Conservation (phyloP, 2,329 filamentous ascomycete genomes). For the Zarea fungicola region DNA sequence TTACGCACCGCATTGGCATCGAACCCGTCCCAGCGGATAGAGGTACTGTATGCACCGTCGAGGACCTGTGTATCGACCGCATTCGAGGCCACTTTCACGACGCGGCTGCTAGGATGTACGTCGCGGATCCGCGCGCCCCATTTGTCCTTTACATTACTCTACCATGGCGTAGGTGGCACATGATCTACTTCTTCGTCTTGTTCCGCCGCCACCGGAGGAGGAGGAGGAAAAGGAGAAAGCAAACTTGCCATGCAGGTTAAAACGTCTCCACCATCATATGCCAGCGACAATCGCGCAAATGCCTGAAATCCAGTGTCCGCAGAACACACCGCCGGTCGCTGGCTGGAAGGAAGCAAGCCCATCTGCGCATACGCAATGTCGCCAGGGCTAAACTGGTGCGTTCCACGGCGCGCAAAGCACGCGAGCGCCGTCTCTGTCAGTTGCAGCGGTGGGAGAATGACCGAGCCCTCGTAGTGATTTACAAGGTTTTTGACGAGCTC, state of each 20-base stretch:
- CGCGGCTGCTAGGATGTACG: constrained; percentile 35
- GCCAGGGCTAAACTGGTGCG: constrained; percentile 30
- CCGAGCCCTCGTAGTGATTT: constrained; percentile 39
- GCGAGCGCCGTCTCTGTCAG: constrained; percentile 26
- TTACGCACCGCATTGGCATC: constrained; percentile 1
- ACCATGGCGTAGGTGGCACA: constrained; percentile 29
- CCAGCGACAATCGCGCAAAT: constrained; percentile 40
- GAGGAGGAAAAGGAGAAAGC: too few relatives aligned
- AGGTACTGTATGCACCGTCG: constrained; percentile 25
- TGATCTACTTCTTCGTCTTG: neutral
- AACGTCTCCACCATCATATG: constrained; percentile 39
- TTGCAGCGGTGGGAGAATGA: constrained; percentile 35
- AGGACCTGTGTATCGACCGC: constrained; percentile 36
- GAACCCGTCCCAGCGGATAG: constrained; percentile 35
- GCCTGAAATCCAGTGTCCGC: constrained; percentile 40
- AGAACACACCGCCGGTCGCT: constrained; percentile 32
- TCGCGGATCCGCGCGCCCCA: constrained; percentile 40
- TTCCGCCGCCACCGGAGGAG: constrained; percentile 26
- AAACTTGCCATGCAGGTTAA: constrained; percentile 42
- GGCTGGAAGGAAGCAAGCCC: constrained; percentile 33
- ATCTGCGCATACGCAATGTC: constrained; percentile 42
- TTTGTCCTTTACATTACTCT: constrained; percentile 32
- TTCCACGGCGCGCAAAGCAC: constrained; percentile 34
- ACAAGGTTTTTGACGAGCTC: constrained; percentile 34
- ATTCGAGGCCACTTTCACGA: constrained; percentile 33